phyloP scores from a whole-genome alignment of 768 basidiomycete genomes.

The Tubosaeta brunneosetosa region DNA sequence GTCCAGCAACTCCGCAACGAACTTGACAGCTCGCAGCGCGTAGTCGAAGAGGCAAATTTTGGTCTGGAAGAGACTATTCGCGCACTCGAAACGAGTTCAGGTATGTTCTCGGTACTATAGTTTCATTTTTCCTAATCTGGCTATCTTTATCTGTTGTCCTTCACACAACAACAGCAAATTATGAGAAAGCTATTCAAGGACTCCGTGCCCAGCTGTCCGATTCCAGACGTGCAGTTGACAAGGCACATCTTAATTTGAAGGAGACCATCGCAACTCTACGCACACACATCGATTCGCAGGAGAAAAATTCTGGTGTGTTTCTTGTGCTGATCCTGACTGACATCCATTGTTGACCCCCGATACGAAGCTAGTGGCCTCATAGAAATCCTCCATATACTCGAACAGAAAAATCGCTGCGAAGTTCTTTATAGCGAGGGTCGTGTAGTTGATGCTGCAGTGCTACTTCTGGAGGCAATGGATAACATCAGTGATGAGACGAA shows the following conservation, averaged over 20 bases:
- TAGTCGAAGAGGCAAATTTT: neutral
- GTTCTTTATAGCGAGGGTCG: neutral
- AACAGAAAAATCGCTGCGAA: slow-evolving; percentile 3
- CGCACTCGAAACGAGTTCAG: neutral
- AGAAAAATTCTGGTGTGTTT: neutral
- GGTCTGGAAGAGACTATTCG: neutral
- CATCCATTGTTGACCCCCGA: neutral
- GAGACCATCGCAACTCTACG: neutral
- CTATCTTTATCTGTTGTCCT: too few species aligned
- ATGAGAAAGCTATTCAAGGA: neutral
- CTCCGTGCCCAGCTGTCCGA: neutral
- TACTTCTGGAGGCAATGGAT: neutral
- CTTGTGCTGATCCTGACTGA: neutral
- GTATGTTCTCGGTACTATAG: neutral
- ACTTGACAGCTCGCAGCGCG: neutral
- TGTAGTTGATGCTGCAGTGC: slow-evolving; percentile 1
- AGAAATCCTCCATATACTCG: neutral
- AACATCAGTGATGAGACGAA: neutral
- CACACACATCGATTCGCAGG: neutral
- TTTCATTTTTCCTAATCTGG: too few species aligned
- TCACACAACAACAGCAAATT: neutral
- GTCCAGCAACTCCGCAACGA: neutral
- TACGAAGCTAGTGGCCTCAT: neutral
- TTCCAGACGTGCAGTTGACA: neutral
- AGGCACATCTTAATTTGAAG: neutral